Percentiles rank a stretch among this genome's conserved stretches.
These are phyloP conservation scores for Metschnikowia colocasiae DNA, from an alignment of 805 yeast genomes.

Conservation along the genomic window DNA sequence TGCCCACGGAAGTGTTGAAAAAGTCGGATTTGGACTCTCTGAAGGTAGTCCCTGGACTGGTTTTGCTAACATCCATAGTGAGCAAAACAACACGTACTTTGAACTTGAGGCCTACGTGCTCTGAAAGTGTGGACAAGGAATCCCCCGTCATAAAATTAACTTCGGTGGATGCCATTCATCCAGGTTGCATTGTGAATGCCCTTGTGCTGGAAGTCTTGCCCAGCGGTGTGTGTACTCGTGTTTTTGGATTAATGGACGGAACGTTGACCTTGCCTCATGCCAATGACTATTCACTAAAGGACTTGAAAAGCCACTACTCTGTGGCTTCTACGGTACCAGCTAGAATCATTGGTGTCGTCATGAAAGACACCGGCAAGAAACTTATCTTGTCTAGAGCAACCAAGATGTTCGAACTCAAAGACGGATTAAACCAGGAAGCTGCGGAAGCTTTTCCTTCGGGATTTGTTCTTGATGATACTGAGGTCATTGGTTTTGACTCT, in stretches of 20 bases:
- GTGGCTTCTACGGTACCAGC: conserved; percentile 65
- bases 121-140: conserved; percentile 44
- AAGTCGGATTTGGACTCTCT: conserved; percentile 35
- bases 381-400: conserved; percentile 63
- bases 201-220: conserved; percentile 54
- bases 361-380: conserved; percentile 49
- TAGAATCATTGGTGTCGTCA: conserved; percentile 61
- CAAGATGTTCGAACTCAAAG: conserved; percentile 42
- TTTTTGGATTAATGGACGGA: conserved; percentile 71
- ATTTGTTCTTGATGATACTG: conserved; percentile 56
- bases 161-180: conserved; percentile 74
- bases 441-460: conserved; percentile 77
- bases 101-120: conserved; percentile 48
- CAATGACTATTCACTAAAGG: conserved; percentile 43
- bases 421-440: conserved; percentile 19
- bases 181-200: conserved; percentile 81
- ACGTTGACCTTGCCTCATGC: conserved; percentile 67
- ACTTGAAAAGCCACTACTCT: conserved; percentile 58
- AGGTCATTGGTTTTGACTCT: conserved; percentile 57
- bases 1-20: conserved; percentile 64
- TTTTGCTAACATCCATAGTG: conserved; percentile 52
- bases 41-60: conserved; percentile 56
- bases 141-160: conserved; percentile 51
- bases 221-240: conserved; percentile 68
- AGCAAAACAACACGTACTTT: conserved; percentile 53